Conservation (phyloP, 139 green algal genomes). For the Zygnema circumcarinatum region DNA sequence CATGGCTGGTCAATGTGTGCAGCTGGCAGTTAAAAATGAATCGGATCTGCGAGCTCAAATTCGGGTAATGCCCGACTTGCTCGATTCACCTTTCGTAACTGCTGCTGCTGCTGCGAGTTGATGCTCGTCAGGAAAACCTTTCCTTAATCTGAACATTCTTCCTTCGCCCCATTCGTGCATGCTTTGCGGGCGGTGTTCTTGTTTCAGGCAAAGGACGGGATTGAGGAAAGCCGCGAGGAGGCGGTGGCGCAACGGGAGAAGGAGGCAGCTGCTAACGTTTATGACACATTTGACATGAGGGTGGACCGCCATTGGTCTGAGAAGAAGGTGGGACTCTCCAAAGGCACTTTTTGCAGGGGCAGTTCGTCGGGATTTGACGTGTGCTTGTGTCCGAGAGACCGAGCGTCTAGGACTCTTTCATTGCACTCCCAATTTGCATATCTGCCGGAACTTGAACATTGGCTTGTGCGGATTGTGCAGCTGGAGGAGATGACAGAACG, state of each 20-base stretch:
- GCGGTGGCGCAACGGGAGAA: constrained; percentile 67
- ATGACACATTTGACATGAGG: constrained; percentile 78
- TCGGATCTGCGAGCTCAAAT: constrained; percentile 59
- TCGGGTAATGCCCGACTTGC: constrained; percentile 30
- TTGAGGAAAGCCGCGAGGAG: constrained; percentile 65
- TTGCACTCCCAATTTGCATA: too few species aligned
- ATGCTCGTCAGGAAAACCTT: too few species aligned
- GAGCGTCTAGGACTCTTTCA: too few species aligned
- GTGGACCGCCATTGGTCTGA: constrained; percentile 87
- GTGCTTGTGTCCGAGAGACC: too few species aligned
- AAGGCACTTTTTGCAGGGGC: too few species aligned
- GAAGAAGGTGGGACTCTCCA: constrained; percentile 80
- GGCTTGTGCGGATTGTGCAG: too few species aligned
- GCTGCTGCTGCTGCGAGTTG: background rate
- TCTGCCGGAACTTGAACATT: too few species aligned
- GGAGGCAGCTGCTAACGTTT: constrained; percentile 72
- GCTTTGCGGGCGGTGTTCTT: background rate
- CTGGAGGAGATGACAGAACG: constrained; percentile 76
- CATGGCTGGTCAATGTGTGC: constrained; percentile 10
- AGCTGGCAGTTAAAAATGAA: constrained; percentile 72
- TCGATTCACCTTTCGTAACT: background rate
- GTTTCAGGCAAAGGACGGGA: constrained; percentile 35
- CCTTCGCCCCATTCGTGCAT: too few species aligned
- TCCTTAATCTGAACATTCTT: too few species aligned
- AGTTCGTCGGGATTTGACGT: too few species aligned